Evolutionary conservation across 1,139 yeast genomes (phyloP).

Genomic region (Magnusiomyces tetraspermus): DNA sequence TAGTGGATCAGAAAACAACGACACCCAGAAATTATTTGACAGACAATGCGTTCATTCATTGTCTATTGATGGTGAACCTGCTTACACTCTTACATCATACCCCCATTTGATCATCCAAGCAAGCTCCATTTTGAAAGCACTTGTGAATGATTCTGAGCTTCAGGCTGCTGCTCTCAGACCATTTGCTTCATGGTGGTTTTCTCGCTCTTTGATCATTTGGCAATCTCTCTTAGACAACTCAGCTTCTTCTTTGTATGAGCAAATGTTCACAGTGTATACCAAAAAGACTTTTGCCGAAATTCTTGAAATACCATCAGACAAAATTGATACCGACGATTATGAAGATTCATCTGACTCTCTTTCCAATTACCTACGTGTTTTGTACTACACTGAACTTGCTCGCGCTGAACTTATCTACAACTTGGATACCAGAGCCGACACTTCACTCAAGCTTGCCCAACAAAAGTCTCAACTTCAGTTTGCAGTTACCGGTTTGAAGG

Average conservation of each 20-base stretch:
- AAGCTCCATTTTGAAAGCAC: slow-evolving; percentile 17
- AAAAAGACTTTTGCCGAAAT: slow-evolving; percentile 17
- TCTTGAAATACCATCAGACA: slow-evolving; percentile 16
- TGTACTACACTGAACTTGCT: slow-evolving; percentile 57
- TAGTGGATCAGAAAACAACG: slow-evolving; percentile 15
- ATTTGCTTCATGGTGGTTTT: slow-evolving; percentile 28
- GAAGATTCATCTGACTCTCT: slow-evolving; percentile 29
- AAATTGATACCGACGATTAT: slow-evolving; percentile 19
- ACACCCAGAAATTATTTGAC: slow-evolving; percentile 14
- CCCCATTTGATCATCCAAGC: slow-evolving; percentile 29
- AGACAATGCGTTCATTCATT: slow-evolving; percentile 17
- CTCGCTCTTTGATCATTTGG: slow-evolving; percentile 30
- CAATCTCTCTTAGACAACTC: slow-evolving; percentile 29
- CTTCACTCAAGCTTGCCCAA: slow-evolving; percentile 47
- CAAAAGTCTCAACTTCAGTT: slow-evolving; percentile 48
- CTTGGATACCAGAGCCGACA: slow-evolving; percentile 51
- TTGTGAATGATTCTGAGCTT: not conserved
- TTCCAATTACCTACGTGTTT: slow-evolving; percentile 19
- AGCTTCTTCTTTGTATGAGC: slow-evolving; percentile 27
- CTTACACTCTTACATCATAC: slow-evolving; percentile 27
- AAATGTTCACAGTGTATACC: slow-evolving; percentile 22
- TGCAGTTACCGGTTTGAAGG: slow-evolving; percentile 77
- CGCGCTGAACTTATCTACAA: slow-evolving; percentile 44
- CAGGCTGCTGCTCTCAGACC: slow-evolving; percentile 9
- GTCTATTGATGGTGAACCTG: slow-evolving; percentile 28